These are phyloP conservation scores for Talaromyces stipitatus DNA, from an alignment of 495 filamentous ascomycete species.

Conservation along the genomic window DNA sequence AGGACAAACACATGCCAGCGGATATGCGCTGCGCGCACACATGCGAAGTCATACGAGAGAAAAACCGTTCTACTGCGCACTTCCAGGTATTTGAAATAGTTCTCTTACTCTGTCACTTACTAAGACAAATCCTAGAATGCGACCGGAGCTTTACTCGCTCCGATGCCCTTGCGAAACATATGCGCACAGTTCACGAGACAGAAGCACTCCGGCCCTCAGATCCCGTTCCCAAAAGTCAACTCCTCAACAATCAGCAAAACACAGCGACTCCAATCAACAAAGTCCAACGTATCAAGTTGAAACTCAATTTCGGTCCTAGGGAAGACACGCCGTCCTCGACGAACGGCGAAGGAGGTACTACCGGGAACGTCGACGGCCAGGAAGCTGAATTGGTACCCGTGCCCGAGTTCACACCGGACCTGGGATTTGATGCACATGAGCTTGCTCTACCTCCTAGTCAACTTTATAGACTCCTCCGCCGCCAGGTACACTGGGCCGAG, in stretches of 20 bases:
- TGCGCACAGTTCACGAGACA: slow-evolving; percentile 97
- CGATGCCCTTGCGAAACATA: slow-evolving; percentile 94
- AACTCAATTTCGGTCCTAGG: slow-evolving; percentile 43
- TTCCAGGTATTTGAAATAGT: slow-evolving; percentile 62
- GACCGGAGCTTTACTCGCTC: slow-evolving; percentile 96
- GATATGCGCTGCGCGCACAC: slow-evolving; percentile 90
- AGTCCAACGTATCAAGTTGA: slow-evolving; percentile 60
- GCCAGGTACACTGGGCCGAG: slow-evolving; percentile 76
- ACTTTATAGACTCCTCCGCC: slow-evolving; percentile 64
- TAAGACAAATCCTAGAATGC: slow-evolving; percentile 60
- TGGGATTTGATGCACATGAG: slow-evolving; percentile 63
- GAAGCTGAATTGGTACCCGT: slow-evolving; percentile 7
- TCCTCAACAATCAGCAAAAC: slow-evolving; percentile 21
- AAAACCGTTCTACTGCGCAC: slow-evolving; percentile 93
- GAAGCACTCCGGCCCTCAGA: slow-evolving; percentile 86
- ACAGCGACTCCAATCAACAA: slow-evolving; percentile 45
- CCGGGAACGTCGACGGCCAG: background rate
- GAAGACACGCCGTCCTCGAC: slow-evolving; percentile 41
- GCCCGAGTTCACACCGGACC: slow-evolving; percentile 28
- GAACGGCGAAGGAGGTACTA: slow-evolving; percentile 27
- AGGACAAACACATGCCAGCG: slow-evolving; percentile 84
- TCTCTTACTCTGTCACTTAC: background rate
- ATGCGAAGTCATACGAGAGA: slow-evolving; percentile 97
- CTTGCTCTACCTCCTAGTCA: slow-evolving; percentile 57
- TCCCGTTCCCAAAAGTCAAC: slow-evolving; percentile 72